Evolutionary conservation across 306 rosid genomes (phyloP), one percentile per base, ranked within the genome.

Genomic region (Betula pendula): DNA sequence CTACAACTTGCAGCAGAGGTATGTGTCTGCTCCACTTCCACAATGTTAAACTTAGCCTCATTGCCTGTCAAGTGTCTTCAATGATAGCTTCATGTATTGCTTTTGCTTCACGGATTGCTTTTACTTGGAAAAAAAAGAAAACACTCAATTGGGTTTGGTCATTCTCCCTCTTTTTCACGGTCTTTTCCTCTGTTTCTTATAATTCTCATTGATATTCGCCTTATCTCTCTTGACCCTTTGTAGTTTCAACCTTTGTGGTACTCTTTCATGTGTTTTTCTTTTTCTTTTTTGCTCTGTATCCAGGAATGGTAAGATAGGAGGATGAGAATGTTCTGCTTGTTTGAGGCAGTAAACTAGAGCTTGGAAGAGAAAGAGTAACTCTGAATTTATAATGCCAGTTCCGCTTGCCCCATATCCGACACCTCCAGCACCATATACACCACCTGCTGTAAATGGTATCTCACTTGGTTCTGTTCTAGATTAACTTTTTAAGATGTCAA

Each of bases 361-460:
- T 86, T 81, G 78, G 77, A 81, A 66, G 77, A 87, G 87, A 80
- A 71, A 75, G 73, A 69, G 24, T 59, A 52, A 14, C 47, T 60
- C 51, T 79, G 8, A 59, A 72, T 85, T 67, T 58, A 88, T 86
- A 92, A 96, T 96, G 99, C 99, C 99, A 87, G 98, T 96, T 88
- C 99, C 98, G 80, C 99, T 96, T 89, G 99, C 98, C 0, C 99
- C 99, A 24, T 95, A 92, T 75, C 99, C 99, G 19, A 81, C 94
- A 29, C 90, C 94, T 66, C 89, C 92, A 56, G 75, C 89, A 58
- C 97, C 91, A 33, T 91, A 88, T 80, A 42, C 97, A 42, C 87
- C 92, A 38, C 86, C 97, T 82, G 71, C 97, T 81, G 71, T 93
- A 81, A 91, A 88, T 85, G 98, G 97, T 92, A 91, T 73, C 79